A percentile compares a stretch with the other conserved stretches of the same genome.
These are phyloP conservation scores for Pythium aristosporum DNA, from an alignment of 352 stramenopile genomes.

Conservation along the genomic window DNA sequence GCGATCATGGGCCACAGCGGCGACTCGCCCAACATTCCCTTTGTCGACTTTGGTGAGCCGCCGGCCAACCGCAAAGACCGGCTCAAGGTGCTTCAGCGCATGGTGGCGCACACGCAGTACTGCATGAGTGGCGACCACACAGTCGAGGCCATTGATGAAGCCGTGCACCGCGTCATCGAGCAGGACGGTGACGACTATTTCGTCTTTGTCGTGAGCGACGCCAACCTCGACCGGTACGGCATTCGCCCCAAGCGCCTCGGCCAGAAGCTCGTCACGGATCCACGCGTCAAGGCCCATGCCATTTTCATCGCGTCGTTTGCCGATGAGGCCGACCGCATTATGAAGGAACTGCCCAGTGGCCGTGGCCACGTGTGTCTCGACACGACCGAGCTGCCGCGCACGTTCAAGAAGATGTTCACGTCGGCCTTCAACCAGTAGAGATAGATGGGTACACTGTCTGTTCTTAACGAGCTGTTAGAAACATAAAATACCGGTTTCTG, in stretches of 20 bases:
- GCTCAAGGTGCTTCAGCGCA: conserved; percentile 90
- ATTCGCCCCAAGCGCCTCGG: conserved; percentile 60
- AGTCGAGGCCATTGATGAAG: conserved; percentile 88
- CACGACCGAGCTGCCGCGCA: conserved; percentile 69
- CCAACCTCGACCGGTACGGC: conserved; percentile 94
- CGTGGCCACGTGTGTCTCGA: conserved; percentile 80
- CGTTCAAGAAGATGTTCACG: conserved; percentile 88
- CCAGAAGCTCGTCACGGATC: conserved; percentile 49
- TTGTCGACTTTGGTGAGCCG: conserved; percentile 88
- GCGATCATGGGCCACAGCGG: conserved; percentile 93
- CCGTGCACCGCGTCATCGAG: conserved; percentile 65
- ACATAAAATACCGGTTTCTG: not conserved
- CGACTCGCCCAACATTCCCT: conserved; percentile 82
- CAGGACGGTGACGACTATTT: conserved; percentile 76
- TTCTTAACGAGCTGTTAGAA: conserved; percentile 9
- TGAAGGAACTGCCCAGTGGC: conserved; percentile 57
- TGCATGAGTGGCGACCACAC: conserved; percentile 93
- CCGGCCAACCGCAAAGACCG: conserved; percentile 86
- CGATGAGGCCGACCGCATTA: conserved; percentile 72
- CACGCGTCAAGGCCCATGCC: conserved; percentile 66
- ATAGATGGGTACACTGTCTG: conserved; percentile 15
- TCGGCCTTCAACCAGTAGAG: conserved; percentile 40
- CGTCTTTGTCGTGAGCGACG: conserved; percentile 94
- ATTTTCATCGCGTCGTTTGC: conserved; percentile 87
- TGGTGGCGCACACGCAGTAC: conserved; percentile 95